Conservation (phyloP, 805 yeast genomes). For the Ogataea pilisensis region DNA sequence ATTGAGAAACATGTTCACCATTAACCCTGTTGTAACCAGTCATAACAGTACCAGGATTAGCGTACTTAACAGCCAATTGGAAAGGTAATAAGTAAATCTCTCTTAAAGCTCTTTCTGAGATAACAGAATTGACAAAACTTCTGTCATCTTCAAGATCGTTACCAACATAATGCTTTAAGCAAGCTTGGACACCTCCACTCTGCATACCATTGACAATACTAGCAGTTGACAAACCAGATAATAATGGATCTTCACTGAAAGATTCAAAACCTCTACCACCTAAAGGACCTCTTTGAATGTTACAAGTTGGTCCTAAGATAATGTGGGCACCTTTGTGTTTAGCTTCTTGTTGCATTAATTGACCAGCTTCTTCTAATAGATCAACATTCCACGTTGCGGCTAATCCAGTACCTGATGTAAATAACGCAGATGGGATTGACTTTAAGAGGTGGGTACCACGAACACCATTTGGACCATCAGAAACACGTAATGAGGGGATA, state of each 20-base stretch:
- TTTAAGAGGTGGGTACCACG: conserved; percentile 41
- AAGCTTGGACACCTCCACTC: conserved; percentile 44
- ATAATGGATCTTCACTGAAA: conserved; percentile 56
- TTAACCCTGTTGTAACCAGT: conserved; percentile 60
- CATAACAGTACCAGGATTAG: conserved; percentile 56
- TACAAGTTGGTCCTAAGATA: conserved; percentile 34
- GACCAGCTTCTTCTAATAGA: conserved; percentile 36
- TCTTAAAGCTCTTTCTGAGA: conserved; percentile 59
- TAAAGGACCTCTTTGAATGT: conserved; percentile 41
- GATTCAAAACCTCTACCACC: conserved; percentile 61
- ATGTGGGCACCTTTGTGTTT: conserved; percentile 40
- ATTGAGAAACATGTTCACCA: conserved; percentile 54
- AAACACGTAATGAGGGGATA: conserved; percentile 33
- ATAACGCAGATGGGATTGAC: conserved; percentile 40
- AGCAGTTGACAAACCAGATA: conserved; percentile 45
- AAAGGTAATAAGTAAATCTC: conserved; percentile 64
- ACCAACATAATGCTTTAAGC: conserved; percentile 59
- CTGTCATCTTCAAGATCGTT: conserved; percentile 61
- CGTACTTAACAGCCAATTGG: conserved; percentile 50
- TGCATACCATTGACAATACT: conserved; percentile 53
- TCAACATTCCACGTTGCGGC: conserved; percentile 42
- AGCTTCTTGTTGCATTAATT: conserved; percentile 41
- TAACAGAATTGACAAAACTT: conserved; percentile 41
- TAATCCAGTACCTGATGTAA: conserved; percentile 44
- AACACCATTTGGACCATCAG: conserved; percentile 48